A percentile compares a stretch with the other conserved stretches of the same genome.
Evolutionary conservation across 2,329 filamentous ascomycete genomes (phyloP).

Genomic region (Orbilia javanica): DNA sequence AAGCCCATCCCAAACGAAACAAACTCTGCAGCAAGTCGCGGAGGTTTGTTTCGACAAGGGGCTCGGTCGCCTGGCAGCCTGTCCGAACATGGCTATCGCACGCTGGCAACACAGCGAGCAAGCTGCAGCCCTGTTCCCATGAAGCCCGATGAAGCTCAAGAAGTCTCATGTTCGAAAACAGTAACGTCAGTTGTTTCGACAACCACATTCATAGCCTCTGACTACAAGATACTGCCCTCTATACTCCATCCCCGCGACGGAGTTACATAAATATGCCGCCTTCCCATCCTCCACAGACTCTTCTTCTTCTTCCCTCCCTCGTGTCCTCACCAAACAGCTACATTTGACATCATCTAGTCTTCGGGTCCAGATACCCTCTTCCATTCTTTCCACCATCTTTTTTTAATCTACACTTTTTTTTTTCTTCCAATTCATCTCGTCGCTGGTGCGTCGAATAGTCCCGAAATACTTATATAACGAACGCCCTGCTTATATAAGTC

Average conservation of each 20-base stretch:
- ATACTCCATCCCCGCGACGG: background rate
- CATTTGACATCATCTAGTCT: constrained; percentile 46
- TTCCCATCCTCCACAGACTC: background rate
- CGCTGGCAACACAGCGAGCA: background rate
- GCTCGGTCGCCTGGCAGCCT: background rate
- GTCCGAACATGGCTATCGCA: constrained; percentile 14
- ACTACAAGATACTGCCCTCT: no score
- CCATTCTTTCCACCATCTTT: constrained; percentile 46
- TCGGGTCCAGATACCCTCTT: constrained; percentile 49
- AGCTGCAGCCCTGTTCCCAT: background rate
- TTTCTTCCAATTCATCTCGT: constrained; percentile 50
- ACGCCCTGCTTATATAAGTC: constrained; percentile 12
- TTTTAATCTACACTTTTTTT: constrained; percentile 5
- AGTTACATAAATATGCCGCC: constrained; percentile 31
- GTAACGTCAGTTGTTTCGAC: constrained; percentile 47
- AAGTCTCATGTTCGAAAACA: constrained; percentile 41
- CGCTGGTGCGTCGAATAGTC: constrained; percentile 55
- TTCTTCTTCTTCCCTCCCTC: constrained; percentile 29
- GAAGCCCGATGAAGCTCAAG: constrained; percentile 35
- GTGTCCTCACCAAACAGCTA: constrained; percentile 52
- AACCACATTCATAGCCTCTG: background rate
- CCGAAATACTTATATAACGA: constrained; percentile 17
- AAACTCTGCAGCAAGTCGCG: constrained; percentile 19
- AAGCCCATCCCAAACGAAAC: constrained; percentile 37
- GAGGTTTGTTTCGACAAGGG: constrained; percentile 32